phyloP scores from a whole-genome alignment of 116 monocot genomes.

The Cymodocea nodosa region DNA sequence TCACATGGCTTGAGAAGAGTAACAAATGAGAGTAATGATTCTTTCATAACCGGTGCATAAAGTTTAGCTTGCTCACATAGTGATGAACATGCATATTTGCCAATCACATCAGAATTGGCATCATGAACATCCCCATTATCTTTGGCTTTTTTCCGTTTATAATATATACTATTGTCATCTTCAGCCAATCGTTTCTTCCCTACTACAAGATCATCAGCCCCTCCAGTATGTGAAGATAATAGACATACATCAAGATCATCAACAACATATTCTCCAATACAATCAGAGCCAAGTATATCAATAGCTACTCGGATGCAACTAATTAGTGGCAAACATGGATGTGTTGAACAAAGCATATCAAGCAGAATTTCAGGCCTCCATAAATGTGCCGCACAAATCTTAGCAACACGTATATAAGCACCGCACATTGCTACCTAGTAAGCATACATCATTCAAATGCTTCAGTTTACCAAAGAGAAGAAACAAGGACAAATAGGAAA shows the following conservation, averaged over 20 bases:
- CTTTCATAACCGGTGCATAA: slow-evolving; percentile 24
- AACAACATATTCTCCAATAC: slow-evolving; percentile 13
- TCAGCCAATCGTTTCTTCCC: slow-evolving; percentile 47
- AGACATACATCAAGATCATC: slow-evolving; percentile 12
- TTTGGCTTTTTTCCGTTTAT: slow-evolving; percentile 45
- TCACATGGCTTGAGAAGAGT: slow-evolving; percentile 23
- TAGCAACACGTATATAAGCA: slow-evolving; percentile 68
- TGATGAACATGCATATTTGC: slow-evolving; percentile 7
- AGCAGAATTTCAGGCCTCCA: slow-evolving; percentile 70
- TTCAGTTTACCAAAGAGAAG: no score
- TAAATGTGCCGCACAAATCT: slow-evolving; percentile 47
- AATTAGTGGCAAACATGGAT: slow-evolving; percentile 53
- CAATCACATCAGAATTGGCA: slow-evolving; percentile 6
- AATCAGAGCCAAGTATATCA: slow-evolving; percentile 27
- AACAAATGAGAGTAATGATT: slow-evolving; percentile 35
- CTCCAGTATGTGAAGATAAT: slow-evolving; percentile 6
- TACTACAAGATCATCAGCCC: slow-evolving; percentile 17
- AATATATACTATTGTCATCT: slow-evolving; percentile 6
- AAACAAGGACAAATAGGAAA: no score
- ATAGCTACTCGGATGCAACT: slow-evolving; percentile 56
- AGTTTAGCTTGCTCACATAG: slow-evolving; percentile 13
- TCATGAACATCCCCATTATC: slow-evolving; percentile 8
- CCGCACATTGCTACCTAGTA: slow-evolving; percentile 69
- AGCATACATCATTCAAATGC: not conserved
- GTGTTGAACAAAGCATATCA: slow-evolving; percentile 36